Conservation (phyloP, 1,284 basidiomycete genomes). For the Ustilago tritici region DNA sequence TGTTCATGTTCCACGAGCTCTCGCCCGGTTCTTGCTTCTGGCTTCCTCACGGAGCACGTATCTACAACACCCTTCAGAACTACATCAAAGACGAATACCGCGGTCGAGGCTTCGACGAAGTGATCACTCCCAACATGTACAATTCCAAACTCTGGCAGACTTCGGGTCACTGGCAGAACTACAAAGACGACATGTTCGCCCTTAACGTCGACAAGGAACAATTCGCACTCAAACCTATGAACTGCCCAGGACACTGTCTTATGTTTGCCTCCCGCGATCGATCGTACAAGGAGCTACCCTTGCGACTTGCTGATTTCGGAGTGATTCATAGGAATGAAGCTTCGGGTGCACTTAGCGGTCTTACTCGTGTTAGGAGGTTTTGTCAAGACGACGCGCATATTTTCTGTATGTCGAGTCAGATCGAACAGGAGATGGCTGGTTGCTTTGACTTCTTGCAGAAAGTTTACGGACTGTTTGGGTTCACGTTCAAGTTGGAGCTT, state of each 20-base stretch:
- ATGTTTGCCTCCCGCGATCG: conserved; percentile 96
- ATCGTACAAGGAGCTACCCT: conserved; percentile 93
- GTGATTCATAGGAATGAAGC: conserved; percentile 98
- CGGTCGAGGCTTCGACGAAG: conserved; percentile 72
- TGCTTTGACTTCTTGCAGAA: conserved; percentile 92
- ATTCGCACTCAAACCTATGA: conserved; percentile 86
- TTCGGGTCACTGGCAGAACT: conserved; percentile 96
- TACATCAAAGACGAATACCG: conserved; percentile 76
- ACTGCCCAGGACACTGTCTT: conserved; percentile 96
- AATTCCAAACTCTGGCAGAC: conserved; percentile 97
- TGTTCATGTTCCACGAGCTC: conserved; percentile 98
- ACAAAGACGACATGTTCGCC: conserved; percentile 90
- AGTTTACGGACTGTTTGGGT: conserved; percentile 95
- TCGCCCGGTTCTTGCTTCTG: conserved; percentile 97
- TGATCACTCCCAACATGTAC: conserved; percentile 98
- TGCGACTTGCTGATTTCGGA: conserved; percentile 98
- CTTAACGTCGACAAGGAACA: conserved; percentile 92
- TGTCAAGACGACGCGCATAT: conserved; percentile 97
- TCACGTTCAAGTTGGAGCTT: conserved; percentile 93
- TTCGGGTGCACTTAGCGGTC: conserved; percentile 89
- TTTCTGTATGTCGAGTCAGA: conserved; percentile 95
- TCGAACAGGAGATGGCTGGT: conserved; percentile 85
- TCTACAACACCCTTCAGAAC: conserved; percentile 94
- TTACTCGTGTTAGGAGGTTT: conserved; percentile 93
- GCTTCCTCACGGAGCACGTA: conserved; percentile 94